Base-by-base conservation (phyloP, 768 basidiomycete species). In the Mycena polygramma region DNA sequence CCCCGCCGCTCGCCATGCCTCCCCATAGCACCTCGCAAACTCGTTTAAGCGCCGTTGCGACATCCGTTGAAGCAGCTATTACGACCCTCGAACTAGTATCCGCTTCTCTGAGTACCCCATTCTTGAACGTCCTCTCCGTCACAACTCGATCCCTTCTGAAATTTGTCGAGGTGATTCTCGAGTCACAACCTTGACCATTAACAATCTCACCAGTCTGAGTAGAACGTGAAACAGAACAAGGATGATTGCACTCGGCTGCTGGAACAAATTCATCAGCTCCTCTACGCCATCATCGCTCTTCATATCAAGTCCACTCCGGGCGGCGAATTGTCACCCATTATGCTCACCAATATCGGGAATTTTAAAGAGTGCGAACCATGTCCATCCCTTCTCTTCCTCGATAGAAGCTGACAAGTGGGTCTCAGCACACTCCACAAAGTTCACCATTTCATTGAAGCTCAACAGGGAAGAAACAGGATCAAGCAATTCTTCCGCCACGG, bases 361-460 rank as follows among this genome's bases (percentile, higher is more conserved):
- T 55, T 55, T 10, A 55, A 35, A 5, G 19, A 55, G 54, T 55
- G 36, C 30, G 36, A 20, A 4, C 35, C 7, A 3, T 15, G 52
- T 30, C 2, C 1, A 11, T 19, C 5, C 1, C 15, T 2, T 13
- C 3, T 36, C 0, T 11, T 19, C 7, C 24, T 4, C 35, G 54
- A 13, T 8, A 19, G 11, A 15, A 19, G 19, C 30, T 20, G 13
- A 19, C 19, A 20, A 7, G 7, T 53, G 2, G 46, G 19, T 30
- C 4, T 24, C 54, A 55, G 54, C n/a, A 55, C 35, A 5, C 54
- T 55, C 4, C 54, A 55, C 17, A 55, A 55, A n/a, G 20, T 55
- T 11, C 54, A 55, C 35, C 54, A 55, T 55, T 55, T 55, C 9
- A 19, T 55, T 7, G 54, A 55, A 36, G 54, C 54, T n/a, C 54